Evolutionary conservation across 306 rosid species (phyloP).

Genomic region (apple (Malus domestica)): ASM211411v1 NC_041793.1:36439001-36439500

Average conservation of each 20-base stretch:
- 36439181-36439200: neutral
- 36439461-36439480: slow-evolving; percentile 88
- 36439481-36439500: slow-evolving; percentile 94
- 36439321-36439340: neutral
- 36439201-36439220: neutral
- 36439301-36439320: neutral
- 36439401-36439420: neutral
- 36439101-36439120: neutral
- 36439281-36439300: neutral
- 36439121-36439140: neutral
- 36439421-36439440: neutral
- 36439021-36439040: neutral
- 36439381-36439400: neutral
- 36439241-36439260: neutral
- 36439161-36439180: neutral
- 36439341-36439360: neutral
- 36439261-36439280: neutral
- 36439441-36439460: slow-evolving; percentile 11
- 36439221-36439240: neutral
- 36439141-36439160: neutral
- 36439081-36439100: neutral
- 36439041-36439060: neutral
- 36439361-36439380: neutral
- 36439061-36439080: neutral
- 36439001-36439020: slow-evolving; percentile 88